Percentiles rank a stretch among this genome's conserved stretches.
Evolutionary conservation across 75 land plant genomes (phyloP).

Genomic region (Adiantum capillusveneris): DNA sequence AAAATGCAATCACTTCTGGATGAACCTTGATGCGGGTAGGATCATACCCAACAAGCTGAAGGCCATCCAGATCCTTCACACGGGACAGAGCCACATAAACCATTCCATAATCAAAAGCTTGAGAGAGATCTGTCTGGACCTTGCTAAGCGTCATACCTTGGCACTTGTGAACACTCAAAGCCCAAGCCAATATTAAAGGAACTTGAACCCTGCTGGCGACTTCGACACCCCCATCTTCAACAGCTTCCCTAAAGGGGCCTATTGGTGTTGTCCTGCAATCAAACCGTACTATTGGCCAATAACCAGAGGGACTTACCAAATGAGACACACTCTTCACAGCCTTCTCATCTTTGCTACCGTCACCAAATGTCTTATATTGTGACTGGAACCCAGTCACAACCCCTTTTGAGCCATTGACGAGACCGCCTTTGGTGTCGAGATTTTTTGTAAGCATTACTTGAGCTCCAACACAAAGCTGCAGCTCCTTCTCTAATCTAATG

Average conservation of each 20-base stretch:
- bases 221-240: conserved; percentile 17
- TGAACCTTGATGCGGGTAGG: conserved; percentile 19
- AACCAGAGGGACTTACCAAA: conserved; percentile 5
- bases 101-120: conserved; percentile 30
- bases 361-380: conserved; percentile 5
- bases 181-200: conserved; percentile 36
- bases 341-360: background rate
- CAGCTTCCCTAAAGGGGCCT: conserved; percentile 21
- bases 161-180: conserved; percentile 39
- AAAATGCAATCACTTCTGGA: conserved; percentile 13
- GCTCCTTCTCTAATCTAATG: conserved; percentile 14
- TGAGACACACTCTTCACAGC: background rate
- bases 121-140: conserved; percentile 32
- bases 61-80: conserved; percentile 27
- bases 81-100: conserved; percentile 39
- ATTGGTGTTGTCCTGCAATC: conserved; percentile 8
- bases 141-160: conserved; percentile 36
- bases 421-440: conserved; percentile 27
- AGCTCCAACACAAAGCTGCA: conserved; percentile 29
- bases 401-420: conserved; percentile 40
- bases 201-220: conserved; percentile 25
- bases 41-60: conserved; percentile 26
- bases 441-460: conserved; percentile 42
- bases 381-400: conserved; percentile 27
- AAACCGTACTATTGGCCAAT: conserved; percentile 37